phyloP scores from a whole-genome alignment of 495 filamentous ascomycete genomes.

The Xylaria palmicola region DNA sequence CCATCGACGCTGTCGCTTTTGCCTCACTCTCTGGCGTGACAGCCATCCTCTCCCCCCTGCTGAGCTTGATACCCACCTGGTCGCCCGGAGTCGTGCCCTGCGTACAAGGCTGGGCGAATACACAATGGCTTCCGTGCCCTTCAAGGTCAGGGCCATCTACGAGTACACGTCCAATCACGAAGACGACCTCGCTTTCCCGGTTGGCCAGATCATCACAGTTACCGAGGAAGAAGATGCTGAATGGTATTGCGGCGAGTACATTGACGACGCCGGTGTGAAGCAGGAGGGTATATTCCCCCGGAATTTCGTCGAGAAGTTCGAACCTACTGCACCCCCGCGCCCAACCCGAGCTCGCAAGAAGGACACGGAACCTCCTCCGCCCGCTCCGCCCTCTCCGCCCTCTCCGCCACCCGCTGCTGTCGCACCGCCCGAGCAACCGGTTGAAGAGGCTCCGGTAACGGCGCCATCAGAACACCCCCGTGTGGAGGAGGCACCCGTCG shows the following conservation, averaged over 20 bases:
- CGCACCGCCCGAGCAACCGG: conserved; percentile 36
- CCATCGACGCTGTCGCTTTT: neutral
- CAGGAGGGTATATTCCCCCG: conserved; percentile 90
- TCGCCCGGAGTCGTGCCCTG: conserved; percentile 7
- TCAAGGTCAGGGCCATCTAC: conserved; percentile 93
- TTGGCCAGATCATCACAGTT: conserved; percentile 89
- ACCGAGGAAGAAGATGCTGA: conserved; percentile 89
- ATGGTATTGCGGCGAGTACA: conserved; percentile 93
- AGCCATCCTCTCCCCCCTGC: neutral
- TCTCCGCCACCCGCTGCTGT: conserved; percentile 69
- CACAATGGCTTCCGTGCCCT: conserved; percentile 75
- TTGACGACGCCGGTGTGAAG: conserved; percentile 67
- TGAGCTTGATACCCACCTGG: neutral
- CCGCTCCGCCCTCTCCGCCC: conserved; percentile 51
- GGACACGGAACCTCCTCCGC: conserved; percentile 49
- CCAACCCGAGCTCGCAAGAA: conserved; percentile 77
- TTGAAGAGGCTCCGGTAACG: conserved; percentile 37
- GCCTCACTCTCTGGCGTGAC: conserved; percentile 1
- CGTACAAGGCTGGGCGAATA: conserved; percentile 21
- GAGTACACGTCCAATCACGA: conserved; percentile 90
- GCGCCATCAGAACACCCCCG: conserved; percentile 29
- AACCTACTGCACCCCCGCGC: conserved; percentile 85
- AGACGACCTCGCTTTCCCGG: conserved; percentile 85
- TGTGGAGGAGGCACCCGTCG: conserved; percentile 22
- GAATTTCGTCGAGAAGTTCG: conserved; percentile 95